These are phyloP conservation scores for Cladophialophora psammophila DNA, from an alignment of 2,329 filamentous ascomycete species.

Conservation along the genomic window DNA sequence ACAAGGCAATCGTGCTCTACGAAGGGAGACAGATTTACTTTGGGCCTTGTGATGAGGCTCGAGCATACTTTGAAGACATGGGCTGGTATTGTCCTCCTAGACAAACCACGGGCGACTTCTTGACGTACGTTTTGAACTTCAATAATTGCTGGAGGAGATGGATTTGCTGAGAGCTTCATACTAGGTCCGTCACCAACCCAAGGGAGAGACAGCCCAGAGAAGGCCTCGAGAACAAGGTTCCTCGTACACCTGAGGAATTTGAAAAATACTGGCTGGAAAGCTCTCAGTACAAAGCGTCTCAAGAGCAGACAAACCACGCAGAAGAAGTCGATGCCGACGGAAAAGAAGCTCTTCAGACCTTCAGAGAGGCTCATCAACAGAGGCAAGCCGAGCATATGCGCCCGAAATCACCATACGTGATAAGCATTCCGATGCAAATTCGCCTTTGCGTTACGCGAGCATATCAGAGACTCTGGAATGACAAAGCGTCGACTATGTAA, in stretches of 20 bases:
- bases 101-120: constrained; percentile 70
- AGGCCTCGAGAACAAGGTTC: constrained; percentile 55
- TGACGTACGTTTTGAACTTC: constrained; percentile 63
- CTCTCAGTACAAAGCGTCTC: constrained; percentile 62
- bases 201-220: constrained; percentile 55
- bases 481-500: constrained; percentile 63
- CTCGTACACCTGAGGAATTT: constrained; percentile 67
- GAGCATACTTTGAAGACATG: constrained; percentile 69
- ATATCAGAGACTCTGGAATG: constrained; percentile 71
- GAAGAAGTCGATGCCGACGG: constrained; percentile 63
- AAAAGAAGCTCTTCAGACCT: constrained; percentile 60
- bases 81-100: constrained; percentile 70
- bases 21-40: constrained; percentile 72
- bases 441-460: constrained; percentile 64
- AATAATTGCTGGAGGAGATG: not conserved
- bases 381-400: constrained; percentile 58
- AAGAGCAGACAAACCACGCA: constrained; percentile 60
- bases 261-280: constrained; percentile 64
- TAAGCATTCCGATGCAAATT: constrained; percentile 63
- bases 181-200: constrained; percentile 65
- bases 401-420: constrained; percentile 65
- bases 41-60: constrained; percentile 65
- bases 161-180: not conserved
- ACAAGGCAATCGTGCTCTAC: constrained; percentile 73
- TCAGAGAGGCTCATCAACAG: constrained; percentile 59